Base-by-base conservation (phyloP, 306 rosid genomes). In the Ochetophila trinervis region DNA sequence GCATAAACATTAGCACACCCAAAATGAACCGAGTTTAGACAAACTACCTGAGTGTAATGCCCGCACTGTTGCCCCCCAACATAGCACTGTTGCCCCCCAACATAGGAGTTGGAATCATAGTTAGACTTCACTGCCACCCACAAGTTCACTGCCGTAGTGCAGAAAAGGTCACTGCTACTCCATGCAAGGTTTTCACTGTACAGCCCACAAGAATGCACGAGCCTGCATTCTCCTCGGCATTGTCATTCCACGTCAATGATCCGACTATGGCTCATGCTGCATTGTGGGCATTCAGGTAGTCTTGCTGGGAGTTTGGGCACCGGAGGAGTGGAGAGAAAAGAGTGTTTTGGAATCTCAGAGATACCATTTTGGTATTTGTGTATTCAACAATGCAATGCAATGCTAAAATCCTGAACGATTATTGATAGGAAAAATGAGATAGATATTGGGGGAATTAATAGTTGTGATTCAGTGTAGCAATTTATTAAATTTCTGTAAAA, bases 41-140 rank as follows among this genome's bases (percentile, higher is more conserved):
- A 50, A 57, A 77, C 74, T 12, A 77, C 70, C 88, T 68, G 72
- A 37, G 87, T 80, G 32, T 83, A 87, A 55, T 85, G 87, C 2
- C 51, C 20, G 50, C 86, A 84, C 54, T 60, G 17, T 0, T 35
- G 36, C 0, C 82, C 83, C 0, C 9, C 62, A 0, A 10, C 44
- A 15, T 86, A 88, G 0, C 86, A 84, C 54, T 60, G 17, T 0
- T 35, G 36, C 0, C 82, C 83, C 0, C 9, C 62, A 0, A 10
- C 44, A 15, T 86, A 88, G 0, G 69, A 14, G 62, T 85, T 88
- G 0, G 59, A 60, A 9, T 73, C 34, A n/a, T 78, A 89, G 15
- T 76, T 0, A 0, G 71, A 16, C 52, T 74, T 84, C 79, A 84
- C 84, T 0, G 0, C 37, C 13, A 70, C 80, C 92, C 90, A 89